Base-by-base conservation (phyloP, 2,329 filamentous ascomycete species). In the Trichocomaceae sp. region DNA sequence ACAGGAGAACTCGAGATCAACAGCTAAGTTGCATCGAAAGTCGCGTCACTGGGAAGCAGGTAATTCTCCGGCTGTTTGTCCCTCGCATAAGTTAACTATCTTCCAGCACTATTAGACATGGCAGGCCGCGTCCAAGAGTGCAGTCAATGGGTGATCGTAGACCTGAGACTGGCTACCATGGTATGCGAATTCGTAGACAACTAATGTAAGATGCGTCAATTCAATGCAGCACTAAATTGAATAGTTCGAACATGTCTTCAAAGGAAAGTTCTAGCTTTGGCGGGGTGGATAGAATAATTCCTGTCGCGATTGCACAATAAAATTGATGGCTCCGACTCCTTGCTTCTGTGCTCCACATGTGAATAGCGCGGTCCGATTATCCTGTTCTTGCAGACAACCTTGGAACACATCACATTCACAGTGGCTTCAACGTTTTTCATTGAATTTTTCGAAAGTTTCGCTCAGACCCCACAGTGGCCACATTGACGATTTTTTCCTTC, bases 31-130 rank as follows among this genome's bases (percentile, higher is more conserved):
- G 41, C 50, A 23, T 37, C 23, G n/a, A 37, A 46, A 26, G 41
- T 23, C 41, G 19, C 44, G 39, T 42, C 50, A 26, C 23, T 31
- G 33, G 31, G 19, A 31, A 15, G 44, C 26, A 45, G 29, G 50
- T 47, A 47, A 41, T 46, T 10, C 39, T 52, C 54, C 46, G 49
- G 45, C 19, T 17, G 17, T 10, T 45, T 22, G 19, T 49, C 54
- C 54, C 54, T 56, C 54, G 54, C 54, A 56, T 56, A 12, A 31
- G 17, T 15, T 26, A 17, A 9, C n/a, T n/a, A n/a, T n/a, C n/a
- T n/a, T n/a, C n/a, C n/a, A 52, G 33, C 45, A 46, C 54, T 56
- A 52, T 51, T 56, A 46, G 45, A 31, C 45, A 47, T 52, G 26
- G 41, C 45, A 45, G 12, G 23, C 35, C 44, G 37, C 33, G 42